Evolutionary conservation across 2,329 filamentous ascomycete genomes (phyloP).

Genomic region (Aspergillus candidus): DNA sequence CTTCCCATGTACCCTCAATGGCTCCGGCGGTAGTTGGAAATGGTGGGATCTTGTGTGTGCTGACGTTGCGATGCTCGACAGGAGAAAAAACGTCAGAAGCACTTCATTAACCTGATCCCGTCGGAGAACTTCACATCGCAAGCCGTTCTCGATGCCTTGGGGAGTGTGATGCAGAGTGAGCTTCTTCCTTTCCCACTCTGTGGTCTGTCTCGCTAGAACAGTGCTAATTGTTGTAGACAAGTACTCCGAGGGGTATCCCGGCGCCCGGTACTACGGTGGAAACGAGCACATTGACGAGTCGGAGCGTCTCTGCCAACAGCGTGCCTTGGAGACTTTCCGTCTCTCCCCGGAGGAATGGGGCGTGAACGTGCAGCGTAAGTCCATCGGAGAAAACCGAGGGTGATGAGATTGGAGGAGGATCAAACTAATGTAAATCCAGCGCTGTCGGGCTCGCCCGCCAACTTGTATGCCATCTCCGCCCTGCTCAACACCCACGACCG

Average conservation of each 20-base stretch:
- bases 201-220: neutral
- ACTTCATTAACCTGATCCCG: constrained; percentile 96
- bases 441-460: constrained; percentile 71
- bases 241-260: constrained; percentile 97
- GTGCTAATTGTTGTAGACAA: constrained; percentile 57
- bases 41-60: constrained; percentile 3
- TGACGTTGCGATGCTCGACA: constrained; percentile 33
- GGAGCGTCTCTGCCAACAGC: constrained; percentile 81
- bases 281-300: constrained; percentile 94
- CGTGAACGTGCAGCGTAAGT: constrained; percentile 84
- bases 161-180: constrained; percentile 91
- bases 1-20: neutral
- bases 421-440: constrained; percentile 43
- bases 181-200: constrained; percentile 11
- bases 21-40: neutral
- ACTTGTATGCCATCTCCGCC: constrained; percentile 83
- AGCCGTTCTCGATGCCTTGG: constrained; percentile 82
- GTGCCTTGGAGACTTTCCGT: constrained; percentile 81
- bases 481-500: constrained; percentile 93
- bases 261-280: constrained; percentile 91
- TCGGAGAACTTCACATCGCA: constrained; percentile 95
- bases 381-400: neutral
- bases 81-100: constrained; percentile 95
- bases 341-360: constrained; percentile 85
- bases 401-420: neutral